phyloP scores from a whole-genome alignment of 1,139 yeast species.

The Lizanozyma gosingica region DNA sequence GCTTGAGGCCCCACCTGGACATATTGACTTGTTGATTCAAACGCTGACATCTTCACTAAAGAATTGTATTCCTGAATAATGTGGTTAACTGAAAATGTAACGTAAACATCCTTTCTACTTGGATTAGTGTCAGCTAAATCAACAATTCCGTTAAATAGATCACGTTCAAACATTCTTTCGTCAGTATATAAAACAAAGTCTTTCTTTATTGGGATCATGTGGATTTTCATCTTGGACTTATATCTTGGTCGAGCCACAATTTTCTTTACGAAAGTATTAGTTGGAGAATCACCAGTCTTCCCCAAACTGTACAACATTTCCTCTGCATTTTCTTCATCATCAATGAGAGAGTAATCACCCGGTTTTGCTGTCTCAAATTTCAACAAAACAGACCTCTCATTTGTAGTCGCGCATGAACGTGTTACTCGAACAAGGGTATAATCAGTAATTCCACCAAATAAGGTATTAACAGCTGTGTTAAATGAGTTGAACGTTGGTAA shows the following conservation, averaged over 20 bases:
- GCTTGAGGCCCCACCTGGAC: not conserved
- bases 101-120: not conserved
- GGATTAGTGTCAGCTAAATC: slow-evolving; percentile 16
- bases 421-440: slow-evolving; percentile 44
- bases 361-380: slow-evolving; percentile 48
- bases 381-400: slow-evolving; percentile 40
- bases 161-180: slow-evolving; percentile 42
- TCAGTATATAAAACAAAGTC: slow-evolving; percentile 40
- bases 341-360: slow-evolving; percentile 42
- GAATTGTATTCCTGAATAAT: not conserved
- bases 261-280: slow-evolving; percentile 31
- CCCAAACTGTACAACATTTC: slow-evolving; percentile 33
- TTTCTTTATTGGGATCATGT: slow-evolving; percentile 24
- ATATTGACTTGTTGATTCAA: not conserved
- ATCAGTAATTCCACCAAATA: slow-evolving; percentile 28
- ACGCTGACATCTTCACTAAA: not conserved
- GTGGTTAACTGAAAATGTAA: not conserved
- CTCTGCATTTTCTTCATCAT: slow-evolving; percentile 36
- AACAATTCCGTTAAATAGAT: slow-evolving; percentile 40
- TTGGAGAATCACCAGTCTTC: slow-evolving; percentile 20
- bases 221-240: slow-evolving; percentile 42
- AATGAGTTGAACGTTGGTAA: slow-evolving; percentile 36
- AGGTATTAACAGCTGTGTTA: slow-evolving; percentile 35
- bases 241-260: slow-evolving; percentile 45
- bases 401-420: slow-evolving; percentile 43